These are phyloP conservation scores for Cystobasidium slooffiae DNA, from an alignment of 1,284 basidiomycete species.

Conservation along the genomic window DNA sequence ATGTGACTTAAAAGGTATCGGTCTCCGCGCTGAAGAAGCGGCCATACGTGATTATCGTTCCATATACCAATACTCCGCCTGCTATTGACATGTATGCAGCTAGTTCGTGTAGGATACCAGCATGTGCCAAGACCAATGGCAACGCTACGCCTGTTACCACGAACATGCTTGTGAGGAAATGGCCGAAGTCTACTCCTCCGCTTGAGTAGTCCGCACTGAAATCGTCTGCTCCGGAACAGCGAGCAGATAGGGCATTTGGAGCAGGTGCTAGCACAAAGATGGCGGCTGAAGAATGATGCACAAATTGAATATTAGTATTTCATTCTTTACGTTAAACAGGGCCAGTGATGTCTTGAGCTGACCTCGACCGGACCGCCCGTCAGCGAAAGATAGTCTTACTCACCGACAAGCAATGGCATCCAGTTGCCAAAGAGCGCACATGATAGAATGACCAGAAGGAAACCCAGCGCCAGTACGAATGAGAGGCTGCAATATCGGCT, in stretches of 20 bases:
- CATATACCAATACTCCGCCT: slow-evolving; percentile 93
- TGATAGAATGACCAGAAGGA: slow-evolving; percentile 94
- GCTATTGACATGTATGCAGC: slow-evolving; percentile 93
- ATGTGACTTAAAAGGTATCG: slow-evolving; percentile 27
- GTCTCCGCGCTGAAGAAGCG: slow-evolving; percentile 38
- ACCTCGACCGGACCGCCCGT: no score
- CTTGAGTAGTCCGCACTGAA: slow-evolving; percentile 67
- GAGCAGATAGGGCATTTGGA: slow-evolving; percentile 77
- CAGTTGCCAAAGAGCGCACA: slow-evolving; percentile 97
- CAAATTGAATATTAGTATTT: slow-evolving; percentile 11
- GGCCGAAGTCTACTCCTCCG: slow-evolving; percentile 86
- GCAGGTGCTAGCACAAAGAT: slow-evolving; percentile 94
- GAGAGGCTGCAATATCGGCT: slow-evolving; percentile 64
- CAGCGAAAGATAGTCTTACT: slow-evolving; percentile 57
- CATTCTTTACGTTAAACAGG: not conserved
- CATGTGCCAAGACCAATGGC: slow-evolving; percentile 89
- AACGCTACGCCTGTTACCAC: slow-evolving; percentile 90
- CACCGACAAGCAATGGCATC: slow-evolving; percentile 95
- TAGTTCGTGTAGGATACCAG: slow-evolving; percentile 78
- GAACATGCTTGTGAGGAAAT: slow-evolving; percentile 87
- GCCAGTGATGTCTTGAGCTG: not conserved
- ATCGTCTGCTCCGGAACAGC: slow-evolving; percentile 63
- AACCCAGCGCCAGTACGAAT: slow-evolving; percentile 94
- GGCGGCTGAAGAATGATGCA: slow-evolving; percentile 66
- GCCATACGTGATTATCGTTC: slow-evolving; percentile 65